phyloP scores from a whole-genome alignment of 345 rosid genomes.

The Pseudoturritis turrita region DNA sequence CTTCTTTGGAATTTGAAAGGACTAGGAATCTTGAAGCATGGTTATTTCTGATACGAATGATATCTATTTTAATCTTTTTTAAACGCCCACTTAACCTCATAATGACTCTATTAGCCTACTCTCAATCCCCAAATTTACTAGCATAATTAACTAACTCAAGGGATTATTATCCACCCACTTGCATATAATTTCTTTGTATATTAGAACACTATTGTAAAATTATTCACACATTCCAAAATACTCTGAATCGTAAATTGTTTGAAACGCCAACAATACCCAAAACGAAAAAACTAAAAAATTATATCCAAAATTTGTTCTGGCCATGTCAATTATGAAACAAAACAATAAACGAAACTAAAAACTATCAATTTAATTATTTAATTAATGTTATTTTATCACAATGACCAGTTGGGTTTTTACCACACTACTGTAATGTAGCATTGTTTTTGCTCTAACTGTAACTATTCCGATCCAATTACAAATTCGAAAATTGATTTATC shows the following conservation, averaged over 20 bases:
- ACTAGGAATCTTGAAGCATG: slow-evolving; percentile 34
- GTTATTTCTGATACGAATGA: slow-evolving; percentile 8
- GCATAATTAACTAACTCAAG: neutral
- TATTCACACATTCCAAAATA: neutral
- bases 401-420: too few relatives aligned
- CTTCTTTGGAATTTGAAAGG: slow-evolving; percentile 4
- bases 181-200: neutral
- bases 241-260: neutral
- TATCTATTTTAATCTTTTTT: neutral
- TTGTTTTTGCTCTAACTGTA: neutral
- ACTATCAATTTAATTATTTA: too few relatives aligned
- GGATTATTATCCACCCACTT: neutral
- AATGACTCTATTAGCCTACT: slow-evolving; percentile 35
- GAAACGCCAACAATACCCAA: neutral
- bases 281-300: neutral
- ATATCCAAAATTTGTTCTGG: neutral
- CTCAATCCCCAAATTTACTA: slow-evolving; percentile 29
- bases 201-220: neutral
- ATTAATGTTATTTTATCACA: too few relatives aligned
- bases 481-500: neutral
- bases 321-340: neutral
- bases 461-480: neutral
- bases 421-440: neutral
- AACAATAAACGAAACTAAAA: neutral
- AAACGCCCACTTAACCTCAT: neutral